A percentile compares a stretch with the other conserved stretches of the same genome.
Evolutionary conservation across 2,329 filamentous ascomycete genomes (phyloP).

Genomic region (Pseudogymnoascus sp.): DNA sequence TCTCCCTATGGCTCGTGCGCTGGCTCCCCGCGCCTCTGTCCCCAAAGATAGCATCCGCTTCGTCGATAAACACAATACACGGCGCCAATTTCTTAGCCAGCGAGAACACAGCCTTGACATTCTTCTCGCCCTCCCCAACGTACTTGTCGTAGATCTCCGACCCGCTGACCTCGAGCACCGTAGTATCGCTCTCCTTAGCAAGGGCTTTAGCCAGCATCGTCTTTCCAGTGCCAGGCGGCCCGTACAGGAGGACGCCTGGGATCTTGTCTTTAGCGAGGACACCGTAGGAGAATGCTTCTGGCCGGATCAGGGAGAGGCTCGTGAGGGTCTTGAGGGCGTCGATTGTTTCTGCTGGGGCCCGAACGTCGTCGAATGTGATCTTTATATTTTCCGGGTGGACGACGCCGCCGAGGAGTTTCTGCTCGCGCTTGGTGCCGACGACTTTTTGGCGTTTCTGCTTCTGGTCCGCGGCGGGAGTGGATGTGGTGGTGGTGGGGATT

Average conservation of each 20-base stretch:
- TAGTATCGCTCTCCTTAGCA: constrained; percentile 58
- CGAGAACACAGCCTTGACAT: constrained; percentile 83
- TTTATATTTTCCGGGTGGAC: constrained; percentile 73
- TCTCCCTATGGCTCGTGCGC: constrained; percentile 69
- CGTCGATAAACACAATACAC: constrained; percentile 93
- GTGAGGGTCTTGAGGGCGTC: constrained; percentile 85
- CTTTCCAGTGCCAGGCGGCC: constrained; percentile 74
- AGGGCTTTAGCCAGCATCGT: constrained; percentile 62
- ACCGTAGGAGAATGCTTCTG: constrained; percentile 93
- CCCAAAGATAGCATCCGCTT: constrained; percentile 87
- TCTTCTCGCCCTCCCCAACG: constrained; percentile 93
- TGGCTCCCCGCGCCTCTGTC: constrained; percentile 59
- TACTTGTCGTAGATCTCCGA: constrained; percentile 94
- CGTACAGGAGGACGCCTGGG: constrained; percentile 79
- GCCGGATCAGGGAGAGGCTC: constrained; percentile 73
- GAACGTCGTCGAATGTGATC: constrained; percentile 81
- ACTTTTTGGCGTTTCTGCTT: constrained; percentile 39
- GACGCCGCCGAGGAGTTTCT: constrained; percentile 71
- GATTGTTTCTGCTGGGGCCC: constrained; percentile 72
- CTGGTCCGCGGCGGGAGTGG: constrained; percentile 30
- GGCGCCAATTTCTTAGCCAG: constrained; percentile 86
- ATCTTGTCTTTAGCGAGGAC: constrained; percentile 87
- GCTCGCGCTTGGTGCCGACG: constrained; percentile 68
- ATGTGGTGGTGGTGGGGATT: background rate
- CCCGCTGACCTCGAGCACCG: constrained; percentile 79